Conservation (phyloP, 345 rosid genomes). For the Rhodomyrtus tomentosa region DNA sequence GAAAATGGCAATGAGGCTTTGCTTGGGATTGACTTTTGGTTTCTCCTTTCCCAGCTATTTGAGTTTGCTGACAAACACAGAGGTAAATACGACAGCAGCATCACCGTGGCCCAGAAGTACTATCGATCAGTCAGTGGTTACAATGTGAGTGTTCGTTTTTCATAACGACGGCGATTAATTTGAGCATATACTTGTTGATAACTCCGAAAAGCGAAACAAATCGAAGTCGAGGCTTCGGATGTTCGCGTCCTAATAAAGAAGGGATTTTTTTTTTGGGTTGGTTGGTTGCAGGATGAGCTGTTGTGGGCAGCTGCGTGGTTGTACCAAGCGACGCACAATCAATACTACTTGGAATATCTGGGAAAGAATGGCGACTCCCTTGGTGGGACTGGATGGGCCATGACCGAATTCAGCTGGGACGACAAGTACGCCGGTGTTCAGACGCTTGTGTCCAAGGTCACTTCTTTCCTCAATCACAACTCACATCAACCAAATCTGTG, state of each 20-base stretch:
- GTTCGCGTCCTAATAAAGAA: not conserved
- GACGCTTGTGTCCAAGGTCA: conserved; percentile 21
- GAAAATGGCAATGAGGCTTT: not conserved
- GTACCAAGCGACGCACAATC: conserved; percentile 8
- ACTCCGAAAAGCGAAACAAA: not conserved
- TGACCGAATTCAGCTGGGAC: conserved; percentile 18
- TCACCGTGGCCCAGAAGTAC: conserved; percentile 11
- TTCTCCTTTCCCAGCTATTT: conserved; percentile 6
- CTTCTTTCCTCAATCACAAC: not conserved
- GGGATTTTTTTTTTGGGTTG: not conserved
- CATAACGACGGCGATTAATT: not conserved
- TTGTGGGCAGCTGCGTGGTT: conserved; percentile 32
- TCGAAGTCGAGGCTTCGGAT: not conserved
- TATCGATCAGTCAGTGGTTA: conserved; percentile 14
- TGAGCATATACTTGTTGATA: too few species aligned
- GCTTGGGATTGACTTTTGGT: not conserved
- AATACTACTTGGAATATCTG: conserved; percentile 13
- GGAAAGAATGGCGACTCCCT: conserved; percentile 14
- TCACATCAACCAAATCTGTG: not conserved
- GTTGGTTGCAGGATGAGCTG: conserved; percentile 17
- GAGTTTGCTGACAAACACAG: conserved; percentile 17
- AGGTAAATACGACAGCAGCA: conserved; percentile 18
- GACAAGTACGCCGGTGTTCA: conserved; percentile 24
- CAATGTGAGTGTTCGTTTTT: conserved; percentile 1
- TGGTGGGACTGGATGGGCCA: conserved; percentile 10